A percentile compares a stretch with the other conserved stretches of the same genome.
phyloP scores from a whole-genome alignment of 2,329 filamentous ascomycete genomes.

The Aspergillus quadrilineatus region DNA sequence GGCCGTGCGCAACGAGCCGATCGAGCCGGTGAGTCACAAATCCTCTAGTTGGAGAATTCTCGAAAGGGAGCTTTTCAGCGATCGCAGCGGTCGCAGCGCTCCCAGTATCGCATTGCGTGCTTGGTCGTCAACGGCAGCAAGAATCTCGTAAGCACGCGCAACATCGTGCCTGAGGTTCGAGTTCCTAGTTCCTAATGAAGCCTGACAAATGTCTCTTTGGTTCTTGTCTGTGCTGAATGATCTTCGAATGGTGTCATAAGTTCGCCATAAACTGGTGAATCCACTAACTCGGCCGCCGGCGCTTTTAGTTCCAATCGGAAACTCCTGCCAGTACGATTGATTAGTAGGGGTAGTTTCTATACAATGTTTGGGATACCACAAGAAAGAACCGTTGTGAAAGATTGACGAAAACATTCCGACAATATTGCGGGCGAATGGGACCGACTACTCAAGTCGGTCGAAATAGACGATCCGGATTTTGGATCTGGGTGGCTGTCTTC shows the following conservation, averaged over 20 bases:
- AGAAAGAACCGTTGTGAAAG: neutral
- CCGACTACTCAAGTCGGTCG: neutral
- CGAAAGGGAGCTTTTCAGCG: neutral
- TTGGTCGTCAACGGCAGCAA: neutral
- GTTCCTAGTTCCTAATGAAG: neutral
- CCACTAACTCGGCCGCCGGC: neutral
- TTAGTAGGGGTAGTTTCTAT: neutral
- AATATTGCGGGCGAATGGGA: neutral
- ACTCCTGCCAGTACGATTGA: slow-evolving; percentile 1
- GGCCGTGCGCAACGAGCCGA: slow-evolving; percentile 3
- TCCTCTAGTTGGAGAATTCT: neutral
- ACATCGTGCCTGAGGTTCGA: neutral
- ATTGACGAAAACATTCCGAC: neutral
- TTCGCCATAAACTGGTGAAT: neutral
- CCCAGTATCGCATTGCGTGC: slow-evolving; percentile 3
- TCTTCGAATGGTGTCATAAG: slow-evolving; percentile 12
- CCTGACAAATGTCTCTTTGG: neutral
- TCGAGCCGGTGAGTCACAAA: slow-evolving; percentile 1
- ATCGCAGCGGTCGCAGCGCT: neutral
- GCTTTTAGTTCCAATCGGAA: slow-evolving; percentile 1
- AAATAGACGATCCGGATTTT: neutral
- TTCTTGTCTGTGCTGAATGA: slow-evolving; percentile 2
- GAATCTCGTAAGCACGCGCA: neutral
- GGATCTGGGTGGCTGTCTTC: neutral
- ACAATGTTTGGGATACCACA: neutral